Conservation (phyloP, 495 filamentous ascomycete genomes). For the Bryoglossum gracile region DNA sequence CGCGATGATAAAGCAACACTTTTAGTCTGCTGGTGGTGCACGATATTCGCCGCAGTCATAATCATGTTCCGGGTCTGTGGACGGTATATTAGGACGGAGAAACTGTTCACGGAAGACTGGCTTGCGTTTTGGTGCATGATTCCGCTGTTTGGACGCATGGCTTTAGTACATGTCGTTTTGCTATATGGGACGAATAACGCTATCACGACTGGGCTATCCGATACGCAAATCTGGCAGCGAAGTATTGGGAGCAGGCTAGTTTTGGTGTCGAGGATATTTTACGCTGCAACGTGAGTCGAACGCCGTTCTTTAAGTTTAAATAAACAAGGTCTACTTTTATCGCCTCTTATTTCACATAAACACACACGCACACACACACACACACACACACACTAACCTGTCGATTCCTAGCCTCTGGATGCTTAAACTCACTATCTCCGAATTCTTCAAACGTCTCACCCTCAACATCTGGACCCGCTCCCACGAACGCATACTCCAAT, state of each 20-base stretch:
- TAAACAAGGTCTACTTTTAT: no score
- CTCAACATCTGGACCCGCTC: constrained; percentile 46
- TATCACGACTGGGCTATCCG: constrained; percentile 37
- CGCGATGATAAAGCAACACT: constrained; percentile 66
- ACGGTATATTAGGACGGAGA: constrained; percentile 73
- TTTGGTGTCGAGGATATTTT: constrained; percentile 57
- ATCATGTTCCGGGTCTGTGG: constrained; percentile 71
- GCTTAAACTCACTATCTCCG: constrained; percentile 81
- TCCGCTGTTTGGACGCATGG: constrained; percentile 77
- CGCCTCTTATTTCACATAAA: no score
- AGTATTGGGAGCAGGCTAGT: constrained; percentile 58
- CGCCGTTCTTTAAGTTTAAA: no score
- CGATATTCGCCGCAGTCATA: constrained; percentile 69
- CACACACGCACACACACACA: no score
- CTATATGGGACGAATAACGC: constrained; percentile 85
- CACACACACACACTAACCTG: no score
- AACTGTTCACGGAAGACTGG: constrained; percentile 81
- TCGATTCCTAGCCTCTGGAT: constrained; percentile 66
- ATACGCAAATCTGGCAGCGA: constrained; percentile 41
- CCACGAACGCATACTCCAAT: constrained; percentile 56
- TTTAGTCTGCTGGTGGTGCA: constrained; percentile 93
- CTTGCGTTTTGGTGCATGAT: constrained; percentile 73
- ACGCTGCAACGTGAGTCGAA: constrained; percentile 57
- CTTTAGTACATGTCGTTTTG: constrained; percentile 75
- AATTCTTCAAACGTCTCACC: constrained; percentile 78